Base-by-base conservation (phyloP, 768 basidiomycete species). In the Pleurotus pulmonarius region DNA sequence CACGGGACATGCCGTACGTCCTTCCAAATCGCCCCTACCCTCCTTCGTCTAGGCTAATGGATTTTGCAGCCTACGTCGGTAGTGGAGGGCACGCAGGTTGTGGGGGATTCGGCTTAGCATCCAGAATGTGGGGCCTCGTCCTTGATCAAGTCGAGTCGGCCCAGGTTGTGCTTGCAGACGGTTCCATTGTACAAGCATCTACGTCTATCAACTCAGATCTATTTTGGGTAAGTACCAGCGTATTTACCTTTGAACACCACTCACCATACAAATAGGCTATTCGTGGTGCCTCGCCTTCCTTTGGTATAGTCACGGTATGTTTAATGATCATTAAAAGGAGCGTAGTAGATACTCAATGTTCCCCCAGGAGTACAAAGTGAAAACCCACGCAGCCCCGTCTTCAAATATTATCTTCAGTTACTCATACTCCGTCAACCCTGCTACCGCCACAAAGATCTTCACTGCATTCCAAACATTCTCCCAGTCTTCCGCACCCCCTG, bases 51-150 rank as follows among this genome's bases (percentile, higher is more conserved):
- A 24, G 12, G 7, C 38, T 29, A 9, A 41, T 5, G 20, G 0
- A 22, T 41, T 15, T 1, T 53, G 15, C 18, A 53, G 51, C 76
- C 0, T 74, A 77, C 52, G 76, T 80, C 24, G 77, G 78, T 1
- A 64, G 78, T 7, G 77, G 78, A 7, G 78, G 78, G 2, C 78
- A 79, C 58, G 65, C 75, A n/a, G 66, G 75, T 0, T 69, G 65
- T 48, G 69, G 73, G 3, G 73, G 73, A 7, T 73, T 59, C 44
- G 73, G 74, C 1, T 72, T 69, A 41, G 65, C 68, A 5, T 71
- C 69, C 0, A 59, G 72, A 9, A 66, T 70, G 62, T 75, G 70
- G 72, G 73, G 74, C 7, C 61, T 74, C 9, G 69, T 73, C 4
- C 53, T 75, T 5, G 74, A 74, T 59, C 65, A 67, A 24, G 65